Percentiles rank a stretch among this genome's conserved stretches.
Evolutionary conservation across 1,284 basidiomycete species (phyloP).

Genomic region (Fistulinella staudtii): DNA sequence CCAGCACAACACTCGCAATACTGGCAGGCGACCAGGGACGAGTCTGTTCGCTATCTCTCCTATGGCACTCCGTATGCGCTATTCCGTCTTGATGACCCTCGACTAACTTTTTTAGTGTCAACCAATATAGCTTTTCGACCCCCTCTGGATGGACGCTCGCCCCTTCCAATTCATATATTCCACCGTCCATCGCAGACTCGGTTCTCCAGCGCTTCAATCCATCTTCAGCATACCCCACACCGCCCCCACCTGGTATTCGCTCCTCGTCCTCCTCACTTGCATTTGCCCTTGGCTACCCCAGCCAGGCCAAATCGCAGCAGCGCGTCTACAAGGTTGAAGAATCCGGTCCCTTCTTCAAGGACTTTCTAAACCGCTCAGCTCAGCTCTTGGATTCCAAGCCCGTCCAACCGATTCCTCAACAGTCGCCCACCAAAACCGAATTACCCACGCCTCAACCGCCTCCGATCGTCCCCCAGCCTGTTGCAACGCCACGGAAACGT

Average conservation of each 20-base stretch:
- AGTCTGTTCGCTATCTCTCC: slow-evolving; percentile 30
- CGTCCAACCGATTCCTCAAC: slow-evolving; percentile 3
- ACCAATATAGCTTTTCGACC: slow-evolving; percentile 40
- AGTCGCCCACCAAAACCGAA: slow-evolving; percentile 14
- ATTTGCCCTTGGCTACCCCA: slow-evolving; percentile 57
- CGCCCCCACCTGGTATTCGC: slow-evolving; percentile 58
- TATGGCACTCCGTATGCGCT: slow-evolving; percentile 28
- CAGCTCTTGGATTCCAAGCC: slow-evolving; percentile 29
- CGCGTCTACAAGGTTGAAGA: slow-evolving; percentile 49
- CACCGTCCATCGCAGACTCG: slow-evolving; percentile 54
- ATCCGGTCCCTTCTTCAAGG: slow-evolving; percentile 58
- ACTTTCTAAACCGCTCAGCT: slow-evolving; percentile 56
- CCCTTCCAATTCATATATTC: slow-evolving; percentile 39
- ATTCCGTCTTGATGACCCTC: neutral
- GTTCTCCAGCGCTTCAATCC: slow-evolving; percentile 58
- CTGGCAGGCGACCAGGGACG: slow-evolving; percentile 31
- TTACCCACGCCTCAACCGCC: slow-evolving; percentile 5
- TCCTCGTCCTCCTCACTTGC: slow-evolving; percentile 71
- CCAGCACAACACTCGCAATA: slow-evolving; percentile 30
- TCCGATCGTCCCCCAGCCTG: slow-evolving; percentile 36
- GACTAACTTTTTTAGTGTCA: slow-evolving; percentile 20
- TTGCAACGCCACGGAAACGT: slow-evolving; percentile 49
- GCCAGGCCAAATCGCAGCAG: slow-evolving; percentile 30
- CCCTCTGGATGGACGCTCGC: slow-evolving; percentile 34
- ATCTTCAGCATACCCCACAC: slow-evolving; percentile 61